Conservation (phyloP, 768 basidiomycete species). For the Nidularia sp. region DNA sequence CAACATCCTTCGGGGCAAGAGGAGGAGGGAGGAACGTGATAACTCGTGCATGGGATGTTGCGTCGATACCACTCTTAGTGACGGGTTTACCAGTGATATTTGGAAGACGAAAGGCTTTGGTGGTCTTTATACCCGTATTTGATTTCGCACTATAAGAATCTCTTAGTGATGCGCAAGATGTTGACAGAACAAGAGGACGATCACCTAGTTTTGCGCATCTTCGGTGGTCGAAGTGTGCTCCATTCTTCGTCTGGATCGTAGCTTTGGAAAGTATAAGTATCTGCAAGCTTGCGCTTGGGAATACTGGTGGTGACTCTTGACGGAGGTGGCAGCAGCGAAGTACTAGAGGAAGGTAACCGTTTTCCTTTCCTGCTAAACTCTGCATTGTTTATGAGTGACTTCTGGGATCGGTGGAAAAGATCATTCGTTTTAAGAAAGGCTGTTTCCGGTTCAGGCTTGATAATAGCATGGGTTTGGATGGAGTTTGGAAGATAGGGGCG, state of each 20-base stretch:
- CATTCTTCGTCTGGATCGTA: slow-evolving; percentile 2
- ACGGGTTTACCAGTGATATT: background rate
- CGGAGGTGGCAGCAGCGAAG: too few relatives aligned
- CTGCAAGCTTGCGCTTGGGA: background rate
- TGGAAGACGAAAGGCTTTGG: background rate
- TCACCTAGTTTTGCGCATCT: background rate
- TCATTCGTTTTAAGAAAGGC: too few relatives aligned
- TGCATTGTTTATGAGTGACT: too few relatives aligned
- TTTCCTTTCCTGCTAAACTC: too few relatives aligned
- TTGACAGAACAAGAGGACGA: background rate
- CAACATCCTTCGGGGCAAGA: background rate
- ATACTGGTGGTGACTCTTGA: background rate
- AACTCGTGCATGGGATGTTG: slow-evolving; percentile 16
- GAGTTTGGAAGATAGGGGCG: too few relatives aligned
- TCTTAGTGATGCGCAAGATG: background rate
- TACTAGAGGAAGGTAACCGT: too few relatives aligned
- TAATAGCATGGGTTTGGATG: too few relatives aligned
- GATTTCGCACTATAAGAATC: background rate
- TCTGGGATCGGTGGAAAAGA: too few relatives aligned
- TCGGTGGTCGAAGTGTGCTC: slow-evolving; percentile 9
- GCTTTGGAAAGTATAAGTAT: background rate
- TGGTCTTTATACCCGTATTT: background rate
- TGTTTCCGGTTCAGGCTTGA: too few relatives aligned
- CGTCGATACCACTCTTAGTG: slow-evolving; percentile 12
- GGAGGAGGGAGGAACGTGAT: slow-evolving; percentile 21